Conservation (phyloP, 2,329 filamentous ascomycete genomes). For the Alternaria ventricosa region DNA sequence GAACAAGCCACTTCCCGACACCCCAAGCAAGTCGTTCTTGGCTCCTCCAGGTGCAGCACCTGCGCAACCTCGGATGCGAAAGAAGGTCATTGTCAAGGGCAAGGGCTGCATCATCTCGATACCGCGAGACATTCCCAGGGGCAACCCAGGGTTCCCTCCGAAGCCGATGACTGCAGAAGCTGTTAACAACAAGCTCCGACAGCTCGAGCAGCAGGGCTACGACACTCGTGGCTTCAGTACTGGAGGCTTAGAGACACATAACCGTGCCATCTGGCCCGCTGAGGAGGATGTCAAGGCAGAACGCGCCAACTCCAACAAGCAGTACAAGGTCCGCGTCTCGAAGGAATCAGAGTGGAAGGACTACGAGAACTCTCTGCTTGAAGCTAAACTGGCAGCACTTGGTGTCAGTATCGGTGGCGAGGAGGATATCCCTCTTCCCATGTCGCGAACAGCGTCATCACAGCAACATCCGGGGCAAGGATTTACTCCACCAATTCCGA, state of each 20-base stretch:
- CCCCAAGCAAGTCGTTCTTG: slow-evolving; percentile 18
- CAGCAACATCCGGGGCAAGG: slow-evolving; percentile 77
- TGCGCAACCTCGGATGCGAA: slow-evolving; percentile 49
- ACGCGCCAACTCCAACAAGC: slow-evolving; percentile 54
- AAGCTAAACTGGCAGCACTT: slow-evolving; percentile 90
- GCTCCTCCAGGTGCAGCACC: slow-evolving; percentile 24
- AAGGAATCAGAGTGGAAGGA: slow-evolving; percentile 76
- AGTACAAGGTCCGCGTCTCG: slow-evolving; percentile 70
- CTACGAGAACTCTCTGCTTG: slow-evolving; percentile 82
- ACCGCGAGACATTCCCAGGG: slow-evolving; percentile 50
- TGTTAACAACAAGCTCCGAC: slow-evolving; percentile 66
- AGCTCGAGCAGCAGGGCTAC: slow-evolving; percentile 74
- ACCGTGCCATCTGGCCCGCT: slow-evolving; percentile 71
- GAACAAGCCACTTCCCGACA: slow-evolving; percentile 9
- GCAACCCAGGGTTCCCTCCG: slow-evolving; percentile 50
- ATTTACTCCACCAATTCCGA: slow-evolving; percentile 83
- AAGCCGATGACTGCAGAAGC: slow-evolving; percentile 58
- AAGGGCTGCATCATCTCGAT: slow-evolving; percentile 56
- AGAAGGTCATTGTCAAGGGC: slow-evolving; percentile 54
- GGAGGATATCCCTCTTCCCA: slow-evolving; percentile 63
- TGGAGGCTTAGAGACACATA: slow-evolving; percentile 57
- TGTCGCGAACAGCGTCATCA: slow-evolving; percentile 75
- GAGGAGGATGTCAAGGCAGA: slow-evolving; percentile 65
- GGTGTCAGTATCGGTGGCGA: slow-evolving; percentile 84
- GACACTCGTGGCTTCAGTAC: slow-evolving; percentile 70